Conservation (phyloP, 148 eudicot genomes). For the Suaeda aralocaspica region DNA sequence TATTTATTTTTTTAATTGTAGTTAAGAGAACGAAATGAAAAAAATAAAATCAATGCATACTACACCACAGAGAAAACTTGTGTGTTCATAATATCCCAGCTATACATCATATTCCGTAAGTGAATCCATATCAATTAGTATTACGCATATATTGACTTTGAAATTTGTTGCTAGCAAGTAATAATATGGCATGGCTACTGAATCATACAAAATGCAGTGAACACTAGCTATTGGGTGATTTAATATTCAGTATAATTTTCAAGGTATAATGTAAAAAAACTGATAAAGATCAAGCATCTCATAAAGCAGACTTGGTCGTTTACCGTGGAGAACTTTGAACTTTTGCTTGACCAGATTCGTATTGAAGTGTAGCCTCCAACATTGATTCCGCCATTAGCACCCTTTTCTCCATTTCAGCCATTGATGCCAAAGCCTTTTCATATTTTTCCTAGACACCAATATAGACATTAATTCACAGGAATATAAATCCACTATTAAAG, state of each 20-base stretch:
- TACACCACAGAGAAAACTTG: too few species aligned
- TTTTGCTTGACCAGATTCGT: constrained; percentile 69
- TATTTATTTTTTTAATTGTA: too few species aligned
- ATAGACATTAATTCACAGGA: background rate
- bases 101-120: too few species aligned
- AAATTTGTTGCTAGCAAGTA: background rate
- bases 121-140: too few species aligned
- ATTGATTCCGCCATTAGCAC: constrained; percentile 73
- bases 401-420: constrained; percentile 73
- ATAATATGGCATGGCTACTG: background rate
- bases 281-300: background rate
- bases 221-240: background rate
- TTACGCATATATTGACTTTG: too few species aligned
- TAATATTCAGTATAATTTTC: background rate
- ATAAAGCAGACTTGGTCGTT: background rate
- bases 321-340: constrained; percentile 69
- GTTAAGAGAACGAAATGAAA: too few species aligned
- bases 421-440: constrained; percentile 53
- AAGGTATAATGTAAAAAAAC: background rate
- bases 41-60: too few species aligned
- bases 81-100: too few species aligned
- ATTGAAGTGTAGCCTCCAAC: constrained; percentile 81
- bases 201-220: too few species aligned
- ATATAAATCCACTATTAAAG: too few species aligned
- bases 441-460: constrained; percentile 56